A percentile compares a stretch with the other conserved stretches of the same genome.
These are phyloP conservation scores for Alternaria panax DNA, from an alignment of 2,329 filamentous ascomycete genomes.

Conservation along the genomic window DNA sequence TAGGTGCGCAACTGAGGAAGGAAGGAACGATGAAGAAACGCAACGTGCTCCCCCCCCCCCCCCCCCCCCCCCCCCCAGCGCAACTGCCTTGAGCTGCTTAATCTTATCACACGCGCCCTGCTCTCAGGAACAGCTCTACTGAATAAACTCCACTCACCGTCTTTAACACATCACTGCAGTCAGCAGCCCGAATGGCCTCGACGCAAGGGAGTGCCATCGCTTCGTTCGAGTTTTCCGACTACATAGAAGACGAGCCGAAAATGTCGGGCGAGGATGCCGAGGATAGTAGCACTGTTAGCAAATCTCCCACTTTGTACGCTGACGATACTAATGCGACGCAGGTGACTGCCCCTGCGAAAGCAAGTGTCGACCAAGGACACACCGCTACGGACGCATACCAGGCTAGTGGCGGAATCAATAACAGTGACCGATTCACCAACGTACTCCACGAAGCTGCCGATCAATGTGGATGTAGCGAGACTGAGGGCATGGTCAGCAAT, in stretches of 20 bases:
- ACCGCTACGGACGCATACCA: background rate
- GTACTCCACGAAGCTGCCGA: background rate
- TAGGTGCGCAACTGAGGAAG: slow-evolving; percentile 8
- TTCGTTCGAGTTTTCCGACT: background rate
- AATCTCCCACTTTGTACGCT: background rate
- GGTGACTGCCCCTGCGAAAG: background rate
- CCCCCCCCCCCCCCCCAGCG: too few species aligned
- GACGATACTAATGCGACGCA: background rate
- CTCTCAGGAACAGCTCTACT: background rate
- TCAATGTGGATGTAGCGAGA: background rate
- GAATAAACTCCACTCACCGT: background rate
- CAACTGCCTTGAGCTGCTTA: background rate
- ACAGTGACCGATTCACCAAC: background rate
- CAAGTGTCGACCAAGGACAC: background rate
- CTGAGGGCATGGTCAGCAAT: background rate
- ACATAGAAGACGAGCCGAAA: background rate
- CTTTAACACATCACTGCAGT: background rate
- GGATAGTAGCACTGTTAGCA: background rate
- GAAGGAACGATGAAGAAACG: slow-evolving; percentile 15
- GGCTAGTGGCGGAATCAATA: background rate
- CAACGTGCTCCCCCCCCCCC: slow-evolving; percentile 2
- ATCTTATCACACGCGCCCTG: background rate
- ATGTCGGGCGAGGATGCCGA: background rate
- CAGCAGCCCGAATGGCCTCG: background rate
- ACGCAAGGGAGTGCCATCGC: background rate